A percentile compares a stretch with the other conserved stretches of the same genome.
Evolutionary conservation across 176 grass and related monocot species (phyloP).

Genomic region (Musa acuminata): DNA sequence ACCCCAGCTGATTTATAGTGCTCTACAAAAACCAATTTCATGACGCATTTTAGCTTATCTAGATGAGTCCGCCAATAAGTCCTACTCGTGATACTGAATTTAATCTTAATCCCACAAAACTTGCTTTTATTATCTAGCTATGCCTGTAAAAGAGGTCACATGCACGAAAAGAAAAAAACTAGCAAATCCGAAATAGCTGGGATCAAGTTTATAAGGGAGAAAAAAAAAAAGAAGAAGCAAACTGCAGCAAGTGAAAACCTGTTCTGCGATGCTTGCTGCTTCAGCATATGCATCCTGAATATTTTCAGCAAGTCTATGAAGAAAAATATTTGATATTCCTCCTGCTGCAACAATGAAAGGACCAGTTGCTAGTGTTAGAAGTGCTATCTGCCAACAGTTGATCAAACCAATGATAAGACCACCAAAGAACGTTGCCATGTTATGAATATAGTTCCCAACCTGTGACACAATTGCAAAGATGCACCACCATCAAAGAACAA

Average conservation of each 20-base stretch:
- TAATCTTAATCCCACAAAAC: not conserved
- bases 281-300: constrained; percentile 99
- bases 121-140: not conserved
- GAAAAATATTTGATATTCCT: constrained; percentile 99
- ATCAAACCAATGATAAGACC: constrained; percentile 90
- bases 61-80: too few relatives aligned
- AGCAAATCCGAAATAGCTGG: not conserved
- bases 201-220: not conserved
- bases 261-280: constrained; percentile 97
- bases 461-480: constrained; percentile 30
- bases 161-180: too few relatives aligned
- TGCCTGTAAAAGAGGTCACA: not conserved
- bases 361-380: constrained; percentile 93
- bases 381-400: constrained; percentile 98
- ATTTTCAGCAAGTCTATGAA: constrained; percentile 96
- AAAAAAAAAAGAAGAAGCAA: not conserved
- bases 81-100: too few relatives aligned
- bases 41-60: too few relatives aligned
- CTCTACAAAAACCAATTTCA: too few relatives aligned
- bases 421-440: constrained; percentile 94
- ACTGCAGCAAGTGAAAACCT: constrained; percentile 34
- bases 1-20: too few relatives aligned
- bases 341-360: constrained; percentile 97
- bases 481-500: constrained; percentile 15
- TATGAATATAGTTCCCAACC: constrained; percentile 99